Conservation (phyloP, 2,329 filamentous ascomycete species). For the Colletotrichum magnum region DNA sequence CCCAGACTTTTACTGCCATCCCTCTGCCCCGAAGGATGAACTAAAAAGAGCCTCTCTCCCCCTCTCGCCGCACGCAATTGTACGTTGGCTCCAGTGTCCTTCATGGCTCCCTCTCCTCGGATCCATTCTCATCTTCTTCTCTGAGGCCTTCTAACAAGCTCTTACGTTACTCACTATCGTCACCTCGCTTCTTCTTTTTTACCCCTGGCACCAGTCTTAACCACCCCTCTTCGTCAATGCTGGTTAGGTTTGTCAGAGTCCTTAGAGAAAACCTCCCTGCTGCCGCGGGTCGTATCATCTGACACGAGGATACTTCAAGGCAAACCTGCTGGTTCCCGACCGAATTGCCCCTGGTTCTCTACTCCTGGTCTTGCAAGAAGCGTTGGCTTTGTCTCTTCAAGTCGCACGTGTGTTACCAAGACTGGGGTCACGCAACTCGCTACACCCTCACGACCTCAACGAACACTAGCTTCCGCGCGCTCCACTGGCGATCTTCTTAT, state of each 20-base stretch:
- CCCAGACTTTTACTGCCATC: background rate
- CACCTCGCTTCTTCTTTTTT: background rate
- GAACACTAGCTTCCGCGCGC: conserved; percentile 11
- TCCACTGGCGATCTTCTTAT: conserved; percentile 17
- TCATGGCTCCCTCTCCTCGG: background rate
- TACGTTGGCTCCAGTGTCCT: background rate
- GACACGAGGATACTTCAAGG: background rate
- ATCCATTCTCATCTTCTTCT: background rate
- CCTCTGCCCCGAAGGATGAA: conserved; percentile 9
- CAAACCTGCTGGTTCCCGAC: conserved; percentile 8
- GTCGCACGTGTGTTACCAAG: conserved; percentile 17
- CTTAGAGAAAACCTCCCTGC: background rate
- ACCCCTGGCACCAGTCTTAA: background rate
- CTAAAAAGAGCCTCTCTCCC: conserved; percentile 6
- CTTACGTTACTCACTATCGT: background rate
- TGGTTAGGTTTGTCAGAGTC: too few species aligned
- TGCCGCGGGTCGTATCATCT: background rate
- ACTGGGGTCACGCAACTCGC: conserved; percentile 9
- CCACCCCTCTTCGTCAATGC: background rate
- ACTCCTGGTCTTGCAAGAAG: conserved; percentile 4
- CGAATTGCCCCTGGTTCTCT: background rate
- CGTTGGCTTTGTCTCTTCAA: conserved; percentile 18
- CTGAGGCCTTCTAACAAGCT: too few species aligned
- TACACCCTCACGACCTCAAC: conserved; percentile 15
- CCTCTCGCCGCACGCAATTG: background rate